These are phyloP conservation scores for Scheffersomyces insectosa DNA, from an alignment of 1,139 yeast species.

Conservation along the genomic window DNA sequence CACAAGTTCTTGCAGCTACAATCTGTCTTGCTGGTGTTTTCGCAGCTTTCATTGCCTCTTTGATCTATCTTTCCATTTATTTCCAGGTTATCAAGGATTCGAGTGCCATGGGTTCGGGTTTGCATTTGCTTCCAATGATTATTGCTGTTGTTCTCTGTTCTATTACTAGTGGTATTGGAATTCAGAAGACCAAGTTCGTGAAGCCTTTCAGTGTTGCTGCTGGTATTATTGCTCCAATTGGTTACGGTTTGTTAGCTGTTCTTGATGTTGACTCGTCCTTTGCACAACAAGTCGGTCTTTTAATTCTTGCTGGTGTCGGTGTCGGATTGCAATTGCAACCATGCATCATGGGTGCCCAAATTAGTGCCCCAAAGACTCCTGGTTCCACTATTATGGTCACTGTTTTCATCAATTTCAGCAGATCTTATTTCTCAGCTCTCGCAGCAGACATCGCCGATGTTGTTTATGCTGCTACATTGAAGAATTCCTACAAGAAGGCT, in stretches of 20 bases:
- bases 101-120: slow-evolving; percentile 39
- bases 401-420: slow-evolving; percentile 29
- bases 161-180: slow-evolving; percentile 26
- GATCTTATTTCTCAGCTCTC: slow-evolving; percentile 34
- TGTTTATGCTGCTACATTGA: slow-evolving; percentile 32
- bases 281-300: slow-evolving; percentile 34
- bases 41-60: slow-evolving; percentile 8
- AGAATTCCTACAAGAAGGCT: slow-evolving; percentile 18
- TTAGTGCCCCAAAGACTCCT: slow-evolving; percentile 37
- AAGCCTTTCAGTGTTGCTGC: slow-evolving; percentile 33
- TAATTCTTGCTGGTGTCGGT: slow-evolving; percentile 33
- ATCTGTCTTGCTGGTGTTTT: slow-evolving; percentile 7
- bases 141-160: slow-evolving; percentile 36
- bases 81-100: slow-evolving; percentile 38
- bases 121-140: slow-evolving; percentile 37
- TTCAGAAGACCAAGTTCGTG: slow-evolving; percentile 30
- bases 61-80: slow-evolving; percentile 24
- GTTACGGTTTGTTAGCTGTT: slow-evolving; percentile 34
- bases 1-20: slow-evolving; percentile 12
- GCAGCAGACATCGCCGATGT: slow-evolving; percentile 36
- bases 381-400: slow-evolving; percentile 42
- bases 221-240: slow-evolving; percentile 29
- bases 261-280: slow-evolving; percentile 30
- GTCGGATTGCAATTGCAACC: slow-evolving; percentile 34
- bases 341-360: slow-evolving; percentile 28